Base-by-base conservation (phyloP, 2,329 filamentous ascomycete species). In the Lojkania enalia region DNA sequence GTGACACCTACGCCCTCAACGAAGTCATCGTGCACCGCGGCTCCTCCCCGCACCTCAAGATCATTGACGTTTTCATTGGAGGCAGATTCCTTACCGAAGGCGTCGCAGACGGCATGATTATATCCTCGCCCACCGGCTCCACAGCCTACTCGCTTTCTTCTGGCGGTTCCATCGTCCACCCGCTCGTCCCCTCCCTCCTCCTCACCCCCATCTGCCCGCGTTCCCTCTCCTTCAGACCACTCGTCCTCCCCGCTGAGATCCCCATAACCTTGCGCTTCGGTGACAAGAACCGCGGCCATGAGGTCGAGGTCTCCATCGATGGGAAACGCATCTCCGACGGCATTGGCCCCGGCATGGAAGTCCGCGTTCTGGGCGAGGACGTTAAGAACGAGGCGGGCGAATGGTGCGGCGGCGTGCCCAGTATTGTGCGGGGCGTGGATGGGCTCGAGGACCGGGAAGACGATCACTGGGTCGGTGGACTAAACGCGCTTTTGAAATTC, bases 111-210 rank as follows among this genome's bases (percentile, higher is more conserved):
- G 94, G 94, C 39, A 95, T 99, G 69, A 86, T 97, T 33, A 84
- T 97, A 46, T 90, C 87, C 52, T 96, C 92, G 0, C 94, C 94
- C 0, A 99, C 94, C 0, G 94, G 94, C 2, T 95, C 88, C 30
- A 99, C 94, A 0, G 94, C 94, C 0, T 99, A 99, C 74, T 94
- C 87, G 47, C 79, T 99, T n/a, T 94, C 87, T 54, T 88, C 87
- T 2, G 94, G 94, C 2, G 94, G 94, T 1, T 88, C 86, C 57
- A 97, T 99, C 57, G 88, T 97, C 30, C 94, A 99, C 67, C 94
- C 94, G 0, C 79, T 96, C 2, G 92, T 97, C 2, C 86, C 88
- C 27, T 89, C 88, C 1, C 79, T 97, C 12, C 82, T 96, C 19
- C 81, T 99, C 44, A 99, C 94, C 0, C 91, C 94, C 18, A 96